phyloP scores from a whole-genome alignment of 768 basidiomycete genomes.

The Amanita inopinata region DNA sequence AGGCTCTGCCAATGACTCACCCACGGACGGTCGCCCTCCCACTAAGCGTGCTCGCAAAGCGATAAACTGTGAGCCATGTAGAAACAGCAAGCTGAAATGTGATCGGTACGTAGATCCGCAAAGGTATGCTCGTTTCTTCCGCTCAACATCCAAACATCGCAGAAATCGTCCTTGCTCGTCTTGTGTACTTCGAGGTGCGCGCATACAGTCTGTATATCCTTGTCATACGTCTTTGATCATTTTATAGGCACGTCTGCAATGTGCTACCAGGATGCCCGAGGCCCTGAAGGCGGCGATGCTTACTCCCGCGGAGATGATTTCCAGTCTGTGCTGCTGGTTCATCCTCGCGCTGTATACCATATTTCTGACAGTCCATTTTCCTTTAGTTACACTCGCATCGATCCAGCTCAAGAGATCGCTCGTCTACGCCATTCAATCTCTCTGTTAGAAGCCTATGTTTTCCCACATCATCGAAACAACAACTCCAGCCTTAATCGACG shows the following conservation, averaged over 20 bases:
- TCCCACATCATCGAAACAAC: slow-evolving; percentile 32
- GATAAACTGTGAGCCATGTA: slow-evolving; percentile 84
- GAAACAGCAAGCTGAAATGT: slow-evolving; percentile 83
- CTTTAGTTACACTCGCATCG: slow-evolving; percentile 36
- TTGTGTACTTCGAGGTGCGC: slow-evolving; percentile 71
- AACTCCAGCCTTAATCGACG: slow-evolving; percentile 23
- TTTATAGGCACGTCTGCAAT: slow-evolving; percentile 62
- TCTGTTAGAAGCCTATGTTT: slow-evolving; percentile 54
- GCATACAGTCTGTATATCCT: slow-evolving; percentile 7
- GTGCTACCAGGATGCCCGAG: slow-evolving; percentile 71
- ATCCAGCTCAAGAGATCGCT: slow-evolving; percentile 58
- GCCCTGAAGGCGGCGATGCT: slow-evolving; percentile 45
- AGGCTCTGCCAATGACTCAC: slow-evolving; percentile 30
- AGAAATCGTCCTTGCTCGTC: slow-evolving; percentile 87
- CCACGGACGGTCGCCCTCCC: slow-evolving; percentile 49
- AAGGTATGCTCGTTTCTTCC: slow-evolving; percentile 1
- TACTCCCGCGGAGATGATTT: slow-evolving; percentile 51
- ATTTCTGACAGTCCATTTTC: slow-evolving; percentile 10
- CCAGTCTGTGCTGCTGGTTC: slow-evolving; percentile 26
- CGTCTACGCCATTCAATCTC: slow-evolving; percentile 59
- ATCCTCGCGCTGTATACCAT: slow-evolving; percentile 10
- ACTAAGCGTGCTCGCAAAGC: slow-evolving; percentile 81
- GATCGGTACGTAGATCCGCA: slow-evolving; percentile 47
- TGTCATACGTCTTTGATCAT: slow-evolving; percentile 16
- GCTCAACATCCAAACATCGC: slow-evolving; percentile 13